Percentiles rank a stretch among this genome's conserved stretches.
phyloP scores from a whole-genome alignment of 805 yeast species.

The Nakazawaea molendinolei region DNA sequence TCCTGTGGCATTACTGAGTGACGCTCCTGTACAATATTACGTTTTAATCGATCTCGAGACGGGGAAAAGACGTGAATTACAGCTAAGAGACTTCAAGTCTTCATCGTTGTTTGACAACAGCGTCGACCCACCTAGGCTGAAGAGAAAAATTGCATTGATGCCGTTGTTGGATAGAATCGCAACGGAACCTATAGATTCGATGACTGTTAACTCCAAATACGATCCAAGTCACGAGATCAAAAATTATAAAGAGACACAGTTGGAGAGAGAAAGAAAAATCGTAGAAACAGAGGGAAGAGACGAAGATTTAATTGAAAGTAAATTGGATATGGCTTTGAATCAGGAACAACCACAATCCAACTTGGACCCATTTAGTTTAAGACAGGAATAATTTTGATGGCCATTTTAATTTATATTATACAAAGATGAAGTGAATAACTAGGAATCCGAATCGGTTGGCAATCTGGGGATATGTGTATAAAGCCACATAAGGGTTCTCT shows the following conservation, averaged over 20 bases:
- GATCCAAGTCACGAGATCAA: slow-evolving; percentile 13
- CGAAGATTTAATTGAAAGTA: no score
- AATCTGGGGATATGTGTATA: slow-evolving; percentile 22
- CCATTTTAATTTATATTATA: no score
- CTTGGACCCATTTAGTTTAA: no score
- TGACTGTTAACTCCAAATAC: slow-evolving; percentile 8
- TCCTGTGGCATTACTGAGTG: slow-evolving; percentile 5
- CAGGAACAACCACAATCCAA: no score
- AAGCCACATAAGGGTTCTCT: slow-evolving; percentile 26
- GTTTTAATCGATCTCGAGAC: slow-evolving; percentile 1
- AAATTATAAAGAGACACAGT: no score
- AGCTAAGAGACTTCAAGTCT: background rate
- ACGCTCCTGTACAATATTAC: slow-evolving; percentile 1
- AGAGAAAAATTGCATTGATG: slow-evolving; percentile 1
- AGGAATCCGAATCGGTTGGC: slow-evolving; percentile 2
- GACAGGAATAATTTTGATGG: no score
- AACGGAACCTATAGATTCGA: background rate
- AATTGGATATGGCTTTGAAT: no score
- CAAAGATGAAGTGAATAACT: background rate
- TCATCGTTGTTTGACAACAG: slow-evolving; percentile 1
- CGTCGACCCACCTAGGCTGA: slow-evolving; percentile 7
- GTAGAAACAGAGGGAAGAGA: no score
- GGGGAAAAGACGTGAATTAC: background rate
- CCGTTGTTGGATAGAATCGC: slow-evolving; percentile 6
- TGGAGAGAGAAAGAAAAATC: no score